Conservation (phyloP, 768 basidiomycete genomes). For the Amanita polypyramis region DNA sequence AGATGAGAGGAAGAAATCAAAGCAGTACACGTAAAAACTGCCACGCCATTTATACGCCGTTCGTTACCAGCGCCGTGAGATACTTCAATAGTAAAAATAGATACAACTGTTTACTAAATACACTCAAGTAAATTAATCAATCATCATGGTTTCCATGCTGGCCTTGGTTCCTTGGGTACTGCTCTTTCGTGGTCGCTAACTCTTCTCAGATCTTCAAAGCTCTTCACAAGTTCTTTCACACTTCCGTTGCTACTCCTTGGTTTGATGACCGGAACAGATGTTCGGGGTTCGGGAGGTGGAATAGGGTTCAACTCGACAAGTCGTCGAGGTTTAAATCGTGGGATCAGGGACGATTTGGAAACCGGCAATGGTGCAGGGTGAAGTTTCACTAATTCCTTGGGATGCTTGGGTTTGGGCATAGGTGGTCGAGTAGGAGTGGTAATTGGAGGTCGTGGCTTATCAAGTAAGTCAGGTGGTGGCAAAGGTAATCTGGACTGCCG, state of each 20-base stretch:
- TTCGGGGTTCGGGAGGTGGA: conserved; percentile 18
- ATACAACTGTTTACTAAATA: neutral
- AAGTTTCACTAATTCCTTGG: conserved; percentile 58
- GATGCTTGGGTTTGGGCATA: conserved; percentile 32
- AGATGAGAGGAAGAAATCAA: neutral
- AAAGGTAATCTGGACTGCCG: conserved; percentile 36
- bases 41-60: neutral
- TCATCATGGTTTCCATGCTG: conserved; percentile 1
- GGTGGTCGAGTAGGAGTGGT: conserved; percentile 47
- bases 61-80: neutral
- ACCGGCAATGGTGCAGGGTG: conserved; percentile 39
- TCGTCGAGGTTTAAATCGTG: conserved; percentile 31
- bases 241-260: conserved; percentile 55
- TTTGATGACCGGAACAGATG: conserved; percentile 15
- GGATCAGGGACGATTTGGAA: conserved; percentile 30
- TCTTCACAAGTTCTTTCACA: conserved; percentile 61
- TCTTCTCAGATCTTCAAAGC: conserved; percentile 33
- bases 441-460: conserved; percentile 44
- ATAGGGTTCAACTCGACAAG: conserved; percentile 46
- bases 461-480: conserved; percentile 42
- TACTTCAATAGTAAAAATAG: neutral
- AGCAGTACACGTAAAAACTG: too few relatives aligned
- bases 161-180: neutral
- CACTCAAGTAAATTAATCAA: neutral
- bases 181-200: neutral